Evolutionary conservation across 345 rosid genomes (phyloP).

Genomic region (Brassica incana): DNA sequence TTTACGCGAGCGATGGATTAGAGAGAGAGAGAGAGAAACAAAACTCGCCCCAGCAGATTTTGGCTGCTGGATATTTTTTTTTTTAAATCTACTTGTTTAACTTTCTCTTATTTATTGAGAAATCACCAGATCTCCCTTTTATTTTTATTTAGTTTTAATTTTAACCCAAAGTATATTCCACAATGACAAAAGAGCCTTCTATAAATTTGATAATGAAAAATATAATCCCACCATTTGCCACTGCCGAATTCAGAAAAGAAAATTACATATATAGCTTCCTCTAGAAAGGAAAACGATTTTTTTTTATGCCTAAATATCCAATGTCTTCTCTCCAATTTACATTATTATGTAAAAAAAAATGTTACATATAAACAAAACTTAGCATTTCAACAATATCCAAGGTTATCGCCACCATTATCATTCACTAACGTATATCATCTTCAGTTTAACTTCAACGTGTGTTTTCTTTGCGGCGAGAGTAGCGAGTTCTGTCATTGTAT

Average conservation of each 20-base stretch:
- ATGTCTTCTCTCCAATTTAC: constrained; percentile 19
- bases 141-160: not conserved
- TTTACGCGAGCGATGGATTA: constrained; percentile 18
- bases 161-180: not conserved
- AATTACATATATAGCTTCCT: not conserved
- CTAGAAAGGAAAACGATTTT: not conserved
- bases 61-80: constrained; percentile 26
- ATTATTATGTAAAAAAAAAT: constrained; percentile 17
- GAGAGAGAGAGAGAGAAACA: not conserved
- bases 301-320: not conserved
- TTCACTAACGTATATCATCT: not conserved
- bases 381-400: constrained; percentile 15
- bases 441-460: constrained; percentile 42
- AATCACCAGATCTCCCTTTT: constrained; percentile 15
- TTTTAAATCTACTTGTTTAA: constrained; percentile 8
- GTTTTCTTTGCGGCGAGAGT: constrained; percentile 78
- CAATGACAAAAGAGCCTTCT: not conserved
- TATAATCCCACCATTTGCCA: not conserved
- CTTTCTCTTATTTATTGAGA: constrained; percentile 18
- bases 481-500: constrained; percentile 92
- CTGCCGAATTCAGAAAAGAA: not conserved
- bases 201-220: not conserved
- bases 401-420: not conserved
- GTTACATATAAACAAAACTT: constrained; percentile 30
- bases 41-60: constrained; percentile 16